Conservation (phyloP, 2,329 filamentous ascomycete genomes). For the Fusarium irregulare region DNA sequence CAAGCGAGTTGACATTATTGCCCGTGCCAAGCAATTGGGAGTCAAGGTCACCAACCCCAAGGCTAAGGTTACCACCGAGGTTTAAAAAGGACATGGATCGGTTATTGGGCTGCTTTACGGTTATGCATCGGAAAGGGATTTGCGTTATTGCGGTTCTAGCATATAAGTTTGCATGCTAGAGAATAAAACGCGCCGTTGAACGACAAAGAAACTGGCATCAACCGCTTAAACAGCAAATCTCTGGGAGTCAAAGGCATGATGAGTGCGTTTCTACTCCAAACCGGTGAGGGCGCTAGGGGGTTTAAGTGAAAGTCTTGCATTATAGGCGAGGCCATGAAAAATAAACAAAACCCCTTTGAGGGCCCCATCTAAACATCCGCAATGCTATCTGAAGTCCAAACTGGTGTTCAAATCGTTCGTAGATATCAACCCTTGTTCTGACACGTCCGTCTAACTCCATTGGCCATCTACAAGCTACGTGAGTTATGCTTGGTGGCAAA, state of each 20-base stretch:
- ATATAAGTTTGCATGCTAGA: conserved; percentile 46
- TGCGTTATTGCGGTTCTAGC: conserved; percentile 49
- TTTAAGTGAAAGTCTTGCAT: conserved; percentile 21
- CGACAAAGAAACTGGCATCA: conserved; percentile 45
- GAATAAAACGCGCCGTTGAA: conserved; percentile 49
- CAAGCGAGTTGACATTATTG: conserved; percentile 98
- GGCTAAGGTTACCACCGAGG: conserved; percentile 98
- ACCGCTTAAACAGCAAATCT: conserved; percentile 30
- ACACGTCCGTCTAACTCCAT: neutral
- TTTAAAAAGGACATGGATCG: conserved; percentile 64
- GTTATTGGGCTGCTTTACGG: conserved; percentile 49
- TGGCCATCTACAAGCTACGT: neutral
- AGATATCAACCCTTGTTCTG: neutral
- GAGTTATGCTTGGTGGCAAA: neutral
- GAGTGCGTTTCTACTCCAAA: conserved; percentile 13
- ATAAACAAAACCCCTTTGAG: conserved; percentile 35
- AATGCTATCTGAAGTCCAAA: neutral
- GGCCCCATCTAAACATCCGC: conserved; percentile 17
- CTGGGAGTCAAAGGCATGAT: conserved; percentile 17
- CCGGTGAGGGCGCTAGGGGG: conserved; percentile 34
- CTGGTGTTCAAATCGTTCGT: neutral
- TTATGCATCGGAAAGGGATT: conserved; percentile 49
- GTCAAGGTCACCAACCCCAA: conserved; percentile 99
- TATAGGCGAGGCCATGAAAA: conserved; percentile 37
- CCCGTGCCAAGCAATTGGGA: conserved; percentile 96